A percentile compares a stretch with the other conserved stretches of the same genome.
These are phyloP conservation scores for Aspergillus spinulosporus DNA, from an alignment of 2,329 filamentous ascomycete species.

Conservation along the genomic window DNA sequence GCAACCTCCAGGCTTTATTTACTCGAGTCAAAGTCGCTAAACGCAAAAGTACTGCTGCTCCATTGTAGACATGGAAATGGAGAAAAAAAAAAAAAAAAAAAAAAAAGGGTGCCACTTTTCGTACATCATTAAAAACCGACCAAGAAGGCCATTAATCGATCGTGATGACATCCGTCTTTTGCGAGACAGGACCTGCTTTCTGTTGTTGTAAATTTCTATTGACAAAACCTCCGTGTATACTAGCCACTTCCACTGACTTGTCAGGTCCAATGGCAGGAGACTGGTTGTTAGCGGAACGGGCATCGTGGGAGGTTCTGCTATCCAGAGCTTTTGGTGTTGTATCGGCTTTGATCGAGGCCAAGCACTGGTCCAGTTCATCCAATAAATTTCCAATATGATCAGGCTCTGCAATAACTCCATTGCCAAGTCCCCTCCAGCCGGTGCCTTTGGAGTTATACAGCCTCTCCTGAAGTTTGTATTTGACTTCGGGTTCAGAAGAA, in stretches of 20 bases:
- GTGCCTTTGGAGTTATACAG: conserved; percentile 40
- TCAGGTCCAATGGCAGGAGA: neutral
- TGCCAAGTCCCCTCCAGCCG: conserved; percentile 44
- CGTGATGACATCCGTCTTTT: conserved; percentile 37
- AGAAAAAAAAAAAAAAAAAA: neutral
- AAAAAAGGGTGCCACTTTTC: neutral
- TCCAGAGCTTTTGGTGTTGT: neutral
- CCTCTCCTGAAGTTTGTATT: conserved; percentile 30
- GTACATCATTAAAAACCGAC: neutral
- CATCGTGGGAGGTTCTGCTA: neutral
- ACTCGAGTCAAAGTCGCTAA: conserved; percentile 8
- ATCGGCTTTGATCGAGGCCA: conserved; percentile 19
- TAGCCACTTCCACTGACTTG: neutral
- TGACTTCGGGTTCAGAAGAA: conserved; percentile 22
- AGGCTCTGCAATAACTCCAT: conserved; percentile 37
- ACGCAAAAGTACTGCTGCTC: conserved; percentile 5
- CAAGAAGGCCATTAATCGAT: conserved; percentile 31
- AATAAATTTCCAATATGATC: conserved; percentile 37
- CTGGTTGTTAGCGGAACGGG: neutral
- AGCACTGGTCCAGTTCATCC: conserved; percentile 32
- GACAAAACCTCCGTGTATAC: neutral
- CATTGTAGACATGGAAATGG: neutral
- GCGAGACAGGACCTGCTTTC: neutral
- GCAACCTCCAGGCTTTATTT: neutral
- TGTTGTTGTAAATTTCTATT: conserved; percentile 7